Evolutionary conservation across 148 eudicot genomes (phyloP).

Genomic region (Pouteria glomerata): DNA sequence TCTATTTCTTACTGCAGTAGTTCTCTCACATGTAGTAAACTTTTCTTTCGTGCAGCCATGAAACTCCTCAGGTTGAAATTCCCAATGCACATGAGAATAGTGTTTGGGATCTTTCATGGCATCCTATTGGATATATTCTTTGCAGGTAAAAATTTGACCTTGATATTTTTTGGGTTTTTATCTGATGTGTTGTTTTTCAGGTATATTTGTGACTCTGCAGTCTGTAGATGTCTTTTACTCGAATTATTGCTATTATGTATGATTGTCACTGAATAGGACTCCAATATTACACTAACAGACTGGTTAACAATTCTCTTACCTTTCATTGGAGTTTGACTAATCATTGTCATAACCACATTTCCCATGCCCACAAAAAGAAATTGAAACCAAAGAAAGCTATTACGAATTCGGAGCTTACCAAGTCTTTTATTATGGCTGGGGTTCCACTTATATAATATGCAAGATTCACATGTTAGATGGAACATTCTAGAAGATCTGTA

Average conservation of each 20-base stretch:
- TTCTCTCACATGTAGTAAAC: background rate
- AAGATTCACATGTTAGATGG: too few species aligned
- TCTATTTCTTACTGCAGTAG: background rate
- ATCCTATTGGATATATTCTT: slow-evolving; percentile 89
- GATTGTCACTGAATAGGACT: background rate
- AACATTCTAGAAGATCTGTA: too few species aligned
- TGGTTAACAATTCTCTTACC: too few species aligned
- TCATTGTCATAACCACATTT: background rate
- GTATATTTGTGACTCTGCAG: background rate
- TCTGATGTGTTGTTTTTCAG: background rate
- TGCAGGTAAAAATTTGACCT: slow-evolving; percentile 59
- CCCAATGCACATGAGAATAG: slow-evolving; percentile 82
- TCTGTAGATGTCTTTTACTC: background rate
- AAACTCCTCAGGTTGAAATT: slow-evolving; percentile 90
- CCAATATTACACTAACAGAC: background rate
- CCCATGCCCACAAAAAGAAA: background rate
- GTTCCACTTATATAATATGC: too few species aligned
- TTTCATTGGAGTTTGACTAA: background rate
- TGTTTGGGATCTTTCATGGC: slow-evolving; percentile 99
- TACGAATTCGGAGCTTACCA: too few species aligned
- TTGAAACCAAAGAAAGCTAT: background rate
- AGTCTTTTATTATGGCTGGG: too few species aligned
- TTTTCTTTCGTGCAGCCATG: slow-evolving; percentile 59
- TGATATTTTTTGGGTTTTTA: background rate
- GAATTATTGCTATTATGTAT: background rate